Evolutionary conservation across 352 stramenopile genomes (phyloP).

Genomic region (Phytopythium oedochilum): DNA sequence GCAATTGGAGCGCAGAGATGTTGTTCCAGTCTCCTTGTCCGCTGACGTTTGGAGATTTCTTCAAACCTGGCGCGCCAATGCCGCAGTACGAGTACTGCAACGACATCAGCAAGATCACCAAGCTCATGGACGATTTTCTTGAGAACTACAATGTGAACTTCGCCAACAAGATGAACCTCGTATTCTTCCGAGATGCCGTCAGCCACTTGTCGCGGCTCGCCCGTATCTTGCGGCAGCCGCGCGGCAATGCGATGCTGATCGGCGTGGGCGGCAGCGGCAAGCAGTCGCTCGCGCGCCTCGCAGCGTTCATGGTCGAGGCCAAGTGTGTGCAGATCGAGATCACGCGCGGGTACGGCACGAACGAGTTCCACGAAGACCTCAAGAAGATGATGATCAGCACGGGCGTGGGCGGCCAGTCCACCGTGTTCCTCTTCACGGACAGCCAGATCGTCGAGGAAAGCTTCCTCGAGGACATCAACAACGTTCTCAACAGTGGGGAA

Average conservation of each 20-base stretch:
- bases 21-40: slow-evolving; percentile 87
- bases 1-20: slow-evolving; percentile 69
- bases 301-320: slow-evolving; percentile 89
- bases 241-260: slow-evolving; percentile 95
- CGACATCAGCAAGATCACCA: slow-evolving; percentile 76
- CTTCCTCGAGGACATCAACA: slow-evolving; percentile 96
- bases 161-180: slow-evolving; percentile 94
- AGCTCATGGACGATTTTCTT: slow-evolving; percentile 89
- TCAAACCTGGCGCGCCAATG: slow-evolving; percentile 72
- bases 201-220: slow-evolving; percentile 85
- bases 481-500: slow-evolving; percentile 95
- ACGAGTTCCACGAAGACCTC: slow-evolving; percentile 92
- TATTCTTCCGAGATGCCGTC: slow-evolving; percentile 95
- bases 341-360: slow-evolving; percentile 84
- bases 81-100: slow-evolving; percentile 84
- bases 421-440: slow-evolving; percentile 94
- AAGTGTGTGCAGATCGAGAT: slow-evolving; percentile 93
- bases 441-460: slow-evolving; percentile 94
- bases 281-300: slow-evolving; percentile 90
- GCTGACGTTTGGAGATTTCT: slow-evolving; percentile 92
- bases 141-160: slow-evolving; percentile 95
- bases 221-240: slow-evolving; percentile 89
- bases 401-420: slow-evolving; percentile 75
- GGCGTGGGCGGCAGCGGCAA: slow-evolving; percentile 93
- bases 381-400: slow-evolving; percentile 93